phyloP scores from a whole-genome alignment of 345 rosid genomes.

The Eucalyptus camaldulensis region DNA sequence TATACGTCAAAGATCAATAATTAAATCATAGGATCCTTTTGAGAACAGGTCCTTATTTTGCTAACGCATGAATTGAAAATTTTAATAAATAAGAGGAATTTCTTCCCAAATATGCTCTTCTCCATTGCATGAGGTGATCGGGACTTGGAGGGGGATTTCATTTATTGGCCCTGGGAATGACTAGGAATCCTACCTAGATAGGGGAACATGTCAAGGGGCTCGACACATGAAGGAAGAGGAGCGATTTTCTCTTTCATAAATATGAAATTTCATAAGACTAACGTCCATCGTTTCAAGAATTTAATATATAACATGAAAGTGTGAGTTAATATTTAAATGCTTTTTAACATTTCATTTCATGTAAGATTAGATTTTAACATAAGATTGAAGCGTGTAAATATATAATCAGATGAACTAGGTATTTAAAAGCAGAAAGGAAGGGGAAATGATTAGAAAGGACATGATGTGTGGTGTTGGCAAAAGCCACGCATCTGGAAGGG shows the following conservation, averaged over 20 bases:
- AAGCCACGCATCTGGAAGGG: not conserved
- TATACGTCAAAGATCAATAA: not conserved
- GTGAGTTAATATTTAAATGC: not conserved
- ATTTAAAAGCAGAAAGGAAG: not conserved
- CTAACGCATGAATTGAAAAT: not conserved
- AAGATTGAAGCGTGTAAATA: not conserved
- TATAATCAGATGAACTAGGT: not conserved
- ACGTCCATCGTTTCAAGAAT: not conserved
- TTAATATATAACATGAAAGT: not conserved
- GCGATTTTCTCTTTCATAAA: not conserved
- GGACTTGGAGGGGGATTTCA: not conserved
- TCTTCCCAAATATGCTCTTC: not conserved
- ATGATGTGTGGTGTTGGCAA: not conserved
- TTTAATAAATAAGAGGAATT: not conserved
- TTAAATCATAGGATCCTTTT: not conserved
- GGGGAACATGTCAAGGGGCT: not conserved
- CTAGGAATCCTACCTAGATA: not conserved
- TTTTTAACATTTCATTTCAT: not conserved
- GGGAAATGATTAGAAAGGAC: not conserved
- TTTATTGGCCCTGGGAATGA: not conserved
- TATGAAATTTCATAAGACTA: not conserved
- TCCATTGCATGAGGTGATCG: not conserved
- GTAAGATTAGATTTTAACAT: not conserved
- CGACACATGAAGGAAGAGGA: not conserved
- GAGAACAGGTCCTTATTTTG: not conserved